These are phyloP conservation scores for Rhodamnia argentea DNA, from an alignment of 345 rosid species.

Conservation along the genomic window DNA sequence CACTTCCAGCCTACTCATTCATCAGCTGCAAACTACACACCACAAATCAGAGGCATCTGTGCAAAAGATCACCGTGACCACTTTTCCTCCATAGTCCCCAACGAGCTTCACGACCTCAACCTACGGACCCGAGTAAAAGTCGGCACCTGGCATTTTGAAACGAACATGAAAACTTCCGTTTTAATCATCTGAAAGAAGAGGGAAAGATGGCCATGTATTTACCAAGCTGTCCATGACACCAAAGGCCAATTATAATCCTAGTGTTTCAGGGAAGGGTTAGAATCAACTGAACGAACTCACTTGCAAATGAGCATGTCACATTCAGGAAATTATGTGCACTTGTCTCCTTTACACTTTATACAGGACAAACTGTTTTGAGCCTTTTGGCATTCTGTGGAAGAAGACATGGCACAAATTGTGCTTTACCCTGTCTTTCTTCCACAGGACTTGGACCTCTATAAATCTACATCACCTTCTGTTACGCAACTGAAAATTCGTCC, in stretches of 20 bases:
- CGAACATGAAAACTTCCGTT: not conserved
- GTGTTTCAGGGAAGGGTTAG: not conserved
- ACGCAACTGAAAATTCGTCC: not conserved
- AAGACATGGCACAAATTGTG: not conserved
- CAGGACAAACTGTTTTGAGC: not conserved
- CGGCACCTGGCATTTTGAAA: not conserved
- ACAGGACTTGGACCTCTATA: not conserved
- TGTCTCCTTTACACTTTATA: not conserved
- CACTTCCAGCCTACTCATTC: not conserved
- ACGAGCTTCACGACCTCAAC: not conserved
- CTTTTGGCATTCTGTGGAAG: not conserved
- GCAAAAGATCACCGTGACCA: not conserved
- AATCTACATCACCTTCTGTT: not conserved
- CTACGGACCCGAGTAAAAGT: too few relatives aligned
- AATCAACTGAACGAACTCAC: not conserved
- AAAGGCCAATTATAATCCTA: not conserved
- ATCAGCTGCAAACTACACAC: not conserved
- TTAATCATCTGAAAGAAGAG: not conserved
- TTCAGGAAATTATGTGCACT: not conserved
- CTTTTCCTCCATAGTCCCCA: not conserved
- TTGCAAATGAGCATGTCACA: not conserved
- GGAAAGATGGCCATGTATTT: not conserved
- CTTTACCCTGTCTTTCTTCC: not conserved
- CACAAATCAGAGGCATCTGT: not conserved
- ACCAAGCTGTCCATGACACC: not conserved